These are phyloP conservation scores for Paecilomyces sp. DNA, from an alignment of 2,329 filamentous ascomycete species.

Conservation along the genomic window DNA sequence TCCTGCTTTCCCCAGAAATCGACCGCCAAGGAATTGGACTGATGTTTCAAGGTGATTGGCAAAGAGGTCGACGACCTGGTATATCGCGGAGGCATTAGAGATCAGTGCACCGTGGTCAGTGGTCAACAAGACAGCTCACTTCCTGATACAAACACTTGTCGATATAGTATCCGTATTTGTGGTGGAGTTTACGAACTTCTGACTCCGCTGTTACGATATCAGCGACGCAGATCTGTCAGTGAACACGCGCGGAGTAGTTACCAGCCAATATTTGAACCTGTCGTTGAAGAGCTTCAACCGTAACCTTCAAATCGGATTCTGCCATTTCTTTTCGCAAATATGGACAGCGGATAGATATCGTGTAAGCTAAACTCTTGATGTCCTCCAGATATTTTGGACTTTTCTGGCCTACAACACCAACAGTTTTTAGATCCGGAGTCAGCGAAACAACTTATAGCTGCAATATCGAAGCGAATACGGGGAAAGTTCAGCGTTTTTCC, in stretches of 20 bases:
- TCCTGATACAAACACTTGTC: constrained; percentile 55
- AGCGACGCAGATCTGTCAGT: background rate
- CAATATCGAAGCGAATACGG: no score
- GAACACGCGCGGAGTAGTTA: background rate
- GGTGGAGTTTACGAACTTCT: constrained; percentile 49
- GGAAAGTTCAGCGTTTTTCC: no score
- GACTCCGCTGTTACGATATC: constrained; percentile 38
- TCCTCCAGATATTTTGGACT: background rate
- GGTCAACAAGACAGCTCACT: constrained; percentile 18
- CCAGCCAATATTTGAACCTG: background rate
- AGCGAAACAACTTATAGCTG: no score
- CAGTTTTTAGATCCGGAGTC: no score
- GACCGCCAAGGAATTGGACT: constrained; percentile 50
- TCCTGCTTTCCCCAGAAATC: constrained; percentile 46
- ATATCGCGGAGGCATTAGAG: background rate
- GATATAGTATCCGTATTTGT: constrained; percentile 54
- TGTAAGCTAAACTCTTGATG: background rate
- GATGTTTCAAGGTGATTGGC: constrained; percentile 47
- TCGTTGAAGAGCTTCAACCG: background rate
- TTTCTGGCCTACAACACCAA: background rate
- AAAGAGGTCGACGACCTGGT: constrained; percentile 43
- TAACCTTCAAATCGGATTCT: background rate
- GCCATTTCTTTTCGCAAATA: background rate
- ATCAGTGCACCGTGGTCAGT: no score
- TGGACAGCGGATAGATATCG: background rate